Evolutionary conservation across 441 rosid species (phyloP).

Genomic region (Corymbia citriodora): DNA sequence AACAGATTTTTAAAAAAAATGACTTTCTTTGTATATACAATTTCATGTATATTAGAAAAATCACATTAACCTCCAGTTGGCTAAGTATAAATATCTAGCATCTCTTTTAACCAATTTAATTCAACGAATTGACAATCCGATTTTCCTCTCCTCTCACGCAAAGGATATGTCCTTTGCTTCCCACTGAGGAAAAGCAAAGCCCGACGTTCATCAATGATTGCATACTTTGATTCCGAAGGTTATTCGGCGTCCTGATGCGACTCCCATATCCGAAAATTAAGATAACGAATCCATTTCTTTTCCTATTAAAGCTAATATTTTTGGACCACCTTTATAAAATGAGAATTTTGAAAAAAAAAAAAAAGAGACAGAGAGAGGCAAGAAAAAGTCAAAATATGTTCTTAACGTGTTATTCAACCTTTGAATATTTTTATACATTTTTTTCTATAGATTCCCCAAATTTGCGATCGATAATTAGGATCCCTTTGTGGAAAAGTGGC

Average conservation of each 20-base stretch:
- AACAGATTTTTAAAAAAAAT: neutral
- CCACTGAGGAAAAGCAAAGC: neutral
- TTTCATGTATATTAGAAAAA: neutral
- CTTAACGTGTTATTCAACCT: neutral
- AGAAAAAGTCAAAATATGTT: neutral
- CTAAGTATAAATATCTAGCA: neutral
- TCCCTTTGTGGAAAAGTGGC: neutral
- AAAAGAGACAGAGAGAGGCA: neutral
- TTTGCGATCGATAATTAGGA: neutral
- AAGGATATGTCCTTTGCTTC: neutral
- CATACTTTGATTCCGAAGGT: neutral
- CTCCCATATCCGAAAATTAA: neutral
- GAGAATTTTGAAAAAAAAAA: neutral
- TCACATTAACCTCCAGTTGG: neutral
- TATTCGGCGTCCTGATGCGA: neutral
- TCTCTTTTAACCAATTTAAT: neutral
- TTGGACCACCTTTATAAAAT: neutral
- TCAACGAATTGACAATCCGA: neutral
- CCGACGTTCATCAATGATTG: neutral
- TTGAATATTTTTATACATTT: neutral
- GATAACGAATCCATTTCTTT: neutral
- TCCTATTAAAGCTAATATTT: neutral
- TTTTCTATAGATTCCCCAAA: neutral
- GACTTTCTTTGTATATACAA: neutral
- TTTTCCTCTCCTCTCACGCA: neutral